phyloP scores from a whole-genome alignment of 768 basidiomycete species.

The Baorangia bicolor region DNA sequence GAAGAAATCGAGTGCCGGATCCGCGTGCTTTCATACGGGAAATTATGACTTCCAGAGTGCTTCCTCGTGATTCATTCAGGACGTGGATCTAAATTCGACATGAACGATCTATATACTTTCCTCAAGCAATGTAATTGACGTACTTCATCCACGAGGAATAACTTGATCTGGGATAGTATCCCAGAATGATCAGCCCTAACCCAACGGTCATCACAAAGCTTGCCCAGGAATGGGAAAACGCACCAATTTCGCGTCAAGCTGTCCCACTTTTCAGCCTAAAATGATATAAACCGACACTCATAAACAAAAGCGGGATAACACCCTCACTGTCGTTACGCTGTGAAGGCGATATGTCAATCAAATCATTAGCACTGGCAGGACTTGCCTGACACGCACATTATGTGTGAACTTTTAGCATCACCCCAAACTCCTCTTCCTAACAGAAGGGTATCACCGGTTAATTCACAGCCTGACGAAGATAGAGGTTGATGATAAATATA shows the following conservation, averaged over 20 bases:
- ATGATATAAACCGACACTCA: neutral
- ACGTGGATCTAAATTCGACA: slow-evolving; percentile 71
- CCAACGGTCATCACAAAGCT: slow-evolving; percentile 4
- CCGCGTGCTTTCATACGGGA: slow-evolving; percentile 87
- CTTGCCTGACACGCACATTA: slow-evolving; percentile 59
- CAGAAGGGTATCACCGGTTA: slow-evolving; percentile 87
- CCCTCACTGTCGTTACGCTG: slow-evolving; percentile 75
- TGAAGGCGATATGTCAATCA: slow-evolving; percentile 1
- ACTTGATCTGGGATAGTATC: slow-evolving; percentile 65
- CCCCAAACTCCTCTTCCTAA: slow-evolving; percentile 67
- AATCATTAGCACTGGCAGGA: neutral
- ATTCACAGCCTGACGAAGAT: slow-evolving; percentile 63
- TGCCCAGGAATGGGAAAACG: slow-evolving; percentile 25
- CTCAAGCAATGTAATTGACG: slow-evolving; percentile 1
- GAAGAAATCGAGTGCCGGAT: slow-evolving; percentile 71
- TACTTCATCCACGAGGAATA: slow-evolving; percentile 93
- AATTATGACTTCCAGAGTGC: slow-evolving; percentile 91
- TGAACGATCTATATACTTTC: neutral
- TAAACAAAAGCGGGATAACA: neutral
- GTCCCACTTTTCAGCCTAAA: slow-evolving; percentile 94
- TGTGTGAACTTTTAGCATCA: slow-evolving; percentile 68
- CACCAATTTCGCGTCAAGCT: slow-evolving; percentile 90
- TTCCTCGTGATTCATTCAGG: slow-evolving; percentile 85
- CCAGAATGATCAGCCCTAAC: slow-evolving; percentile 60
- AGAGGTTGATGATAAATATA: neutral